Conservation (phyloP, 345 rosid species). For the Clarkia xantiana region DNA sequence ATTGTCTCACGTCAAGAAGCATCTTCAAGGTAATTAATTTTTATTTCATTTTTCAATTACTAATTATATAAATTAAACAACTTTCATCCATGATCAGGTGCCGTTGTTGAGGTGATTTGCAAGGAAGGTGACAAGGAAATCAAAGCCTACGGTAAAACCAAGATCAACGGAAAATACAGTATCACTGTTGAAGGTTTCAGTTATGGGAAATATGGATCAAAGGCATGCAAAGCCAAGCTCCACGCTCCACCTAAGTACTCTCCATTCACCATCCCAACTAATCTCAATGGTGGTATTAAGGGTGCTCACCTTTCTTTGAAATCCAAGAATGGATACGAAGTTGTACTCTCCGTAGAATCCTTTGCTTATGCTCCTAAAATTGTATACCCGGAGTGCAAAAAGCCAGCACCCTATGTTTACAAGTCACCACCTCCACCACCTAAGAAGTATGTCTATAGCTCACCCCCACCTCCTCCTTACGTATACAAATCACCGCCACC, state of each 20-base stretch:
- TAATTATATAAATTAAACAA: too few species aligned
- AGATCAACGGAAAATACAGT: conserved; percentile 37
- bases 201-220: conserved; percentile 13
- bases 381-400: conserved; percentile 14
- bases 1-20: conserved; percentile 18
- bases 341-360: conserved; percentile 24
- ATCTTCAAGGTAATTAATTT: conserved; percentile 16
- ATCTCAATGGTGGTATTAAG: conserved; percentile 21
- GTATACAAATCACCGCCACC: background rate
- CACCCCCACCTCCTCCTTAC: background rate
- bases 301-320: conserved; percentile 42
- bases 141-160: conserved; percentile 23
- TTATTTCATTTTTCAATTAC: background rate
- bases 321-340: conserved; percentile 40
- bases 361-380: conserved; percentile 23
- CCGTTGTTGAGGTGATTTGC: conserved; percentile 19
- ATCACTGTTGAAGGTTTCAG: conserved; percentile 12
- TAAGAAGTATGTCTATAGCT: background rate
- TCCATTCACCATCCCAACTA: conserved; percentile 16
- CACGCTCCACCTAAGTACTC: conserved; percentile 14
- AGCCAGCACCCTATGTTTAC: conserved; percentile 13
- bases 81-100: too few species aligned
- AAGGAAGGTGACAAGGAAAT: conserved; percentile 8
- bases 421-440: conserved; percentile 10
- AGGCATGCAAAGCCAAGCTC: conserved; percentile 24